Evolutionary conservation across 2,329 filamentous ascomycete species (phyloP).

Genomic region (Paradendryphiella salina): DNA sequence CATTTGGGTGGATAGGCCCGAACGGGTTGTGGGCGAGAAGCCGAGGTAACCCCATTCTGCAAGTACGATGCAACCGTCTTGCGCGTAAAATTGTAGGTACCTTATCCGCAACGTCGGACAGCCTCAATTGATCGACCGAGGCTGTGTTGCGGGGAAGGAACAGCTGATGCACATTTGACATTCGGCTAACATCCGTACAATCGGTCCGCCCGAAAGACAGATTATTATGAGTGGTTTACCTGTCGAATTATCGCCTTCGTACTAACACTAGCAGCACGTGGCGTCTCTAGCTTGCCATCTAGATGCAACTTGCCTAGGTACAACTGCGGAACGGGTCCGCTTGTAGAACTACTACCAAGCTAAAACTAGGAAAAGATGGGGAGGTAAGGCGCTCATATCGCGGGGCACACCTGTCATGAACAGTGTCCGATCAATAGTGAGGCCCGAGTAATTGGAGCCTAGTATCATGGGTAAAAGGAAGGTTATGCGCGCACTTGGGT

Average conservation of each 20-base stretch:
- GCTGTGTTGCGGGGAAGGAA: constrained; percentile 4
- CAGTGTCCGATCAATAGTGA: not conserved
- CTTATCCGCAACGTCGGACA: not conserved
- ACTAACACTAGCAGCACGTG: constrained; percentile 2
- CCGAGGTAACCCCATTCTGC: constrained; percentile 1
- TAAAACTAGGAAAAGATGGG: constrained; percentile 2
- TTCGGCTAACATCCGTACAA: not conserved
- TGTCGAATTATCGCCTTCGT: not conserved
- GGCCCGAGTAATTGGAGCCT: not conserved
- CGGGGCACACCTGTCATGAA: not conserved
- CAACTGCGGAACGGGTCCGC: constrained; percentile 1
- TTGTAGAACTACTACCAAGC: constrained; percentile 1
- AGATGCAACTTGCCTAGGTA: constrained; percentile 3
- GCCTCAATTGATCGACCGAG: not conserved
- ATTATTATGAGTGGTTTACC: constrained; percentile 2
- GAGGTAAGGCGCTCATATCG: not conserved
- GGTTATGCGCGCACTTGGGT: not conserved
- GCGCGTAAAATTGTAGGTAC: not conserved
- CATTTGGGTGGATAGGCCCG: not conserved
- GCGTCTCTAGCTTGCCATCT: constrained; percentile 1
- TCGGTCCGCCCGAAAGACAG: not conserved
- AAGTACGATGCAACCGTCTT: not conserved
- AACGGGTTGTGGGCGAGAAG: not conserved
- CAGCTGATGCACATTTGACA: constrained; percentile 3
- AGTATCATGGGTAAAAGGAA: not conserved